phyloP scores from a whole-genome alignment of 805 yeast species.

The Kuraishia ogatae region DNA sequence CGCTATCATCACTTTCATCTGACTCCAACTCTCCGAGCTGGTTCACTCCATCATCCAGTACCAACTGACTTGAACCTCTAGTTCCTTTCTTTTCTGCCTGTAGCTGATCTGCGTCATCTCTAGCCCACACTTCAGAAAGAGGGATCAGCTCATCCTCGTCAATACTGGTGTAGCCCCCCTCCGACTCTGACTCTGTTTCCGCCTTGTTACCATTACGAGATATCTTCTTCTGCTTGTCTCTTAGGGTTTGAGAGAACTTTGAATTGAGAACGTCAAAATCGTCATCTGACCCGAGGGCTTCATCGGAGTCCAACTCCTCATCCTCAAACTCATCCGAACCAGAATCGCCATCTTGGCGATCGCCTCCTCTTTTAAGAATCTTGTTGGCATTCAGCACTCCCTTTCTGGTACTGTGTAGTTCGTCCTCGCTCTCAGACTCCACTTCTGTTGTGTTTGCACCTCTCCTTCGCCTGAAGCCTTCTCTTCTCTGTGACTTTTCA shows the following conservation, averaged over 20 bases:
- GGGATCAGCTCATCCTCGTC: slow-evolving; percentile 73
- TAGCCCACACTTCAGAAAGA: slow-evolving; percentile 84
- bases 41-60: slow-evolving; percentile 17
- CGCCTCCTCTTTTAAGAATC: not conserved
- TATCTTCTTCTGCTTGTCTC: slow-evolving; percentile 41
- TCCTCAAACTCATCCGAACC: slow-evolving; percentile 25
- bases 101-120: slow-evolving; percentile 48
- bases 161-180: slow-evolving; percentile 47
- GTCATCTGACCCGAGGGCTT: slow-evolving; percentile 78
- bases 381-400: not conserved
- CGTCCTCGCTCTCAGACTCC: not conserved
- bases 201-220: slow-evolving; percentile 15
- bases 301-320: slow-evolving; percentile 55
- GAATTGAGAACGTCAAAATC: slow-evolving; percentile 54
- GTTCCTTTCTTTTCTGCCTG: slow-evolving; percentile 13
- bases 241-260: slow-evolving; percentile 58
- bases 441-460: not conserved
- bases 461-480: slow-evolving; percentile 1
- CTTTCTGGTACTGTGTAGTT: not conserved
- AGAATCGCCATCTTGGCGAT: slow-evolving; percentile 9
- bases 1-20: slow-evolving; percentile 14
- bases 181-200: slow-evolving; percentile 7
- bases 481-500: slow-evolving; percentile 6
- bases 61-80: slow-evolving; percentile 17
- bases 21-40: slow-evolving; percentile 13